Conservation (phyloP, 2,329 filamentous ascomycete species). For the Sarocladium kiliense region DNA sequence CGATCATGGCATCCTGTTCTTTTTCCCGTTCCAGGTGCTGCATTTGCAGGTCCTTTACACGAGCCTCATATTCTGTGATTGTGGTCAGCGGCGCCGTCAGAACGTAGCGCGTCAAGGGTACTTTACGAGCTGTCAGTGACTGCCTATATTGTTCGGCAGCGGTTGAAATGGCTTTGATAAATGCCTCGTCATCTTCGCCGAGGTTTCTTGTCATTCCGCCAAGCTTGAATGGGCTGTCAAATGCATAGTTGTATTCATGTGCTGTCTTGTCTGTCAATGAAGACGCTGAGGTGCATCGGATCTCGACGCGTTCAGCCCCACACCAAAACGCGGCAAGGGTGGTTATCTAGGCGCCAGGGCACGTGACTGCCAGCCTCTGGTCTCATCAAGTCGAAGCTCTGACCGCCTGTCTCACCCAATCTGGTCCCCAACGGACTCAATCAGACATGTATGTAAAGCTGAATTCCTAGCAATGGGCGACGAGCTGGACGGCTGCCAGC, state of each 20-base stretch:
- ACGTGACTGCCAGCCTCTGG: background rate
- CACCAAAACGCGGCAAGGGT: background rate
- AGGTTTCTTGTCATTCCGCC: background rate
- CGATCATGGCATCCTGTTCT: slow-evolving; percentile 1
- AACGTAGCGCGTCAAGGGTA: background rate
- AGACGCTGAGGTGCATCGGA: background rate
- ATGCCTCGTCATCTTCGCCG: background rate
- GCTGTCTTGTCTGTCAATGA: background rate
- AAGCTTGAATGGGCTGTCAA: background rate
- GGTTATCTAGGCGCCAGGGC: background rate
- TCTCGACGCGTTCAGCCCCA: background rate
- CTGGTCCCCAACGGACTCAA: too few relatives aligned
- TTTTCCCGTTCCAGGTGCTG: background rate
- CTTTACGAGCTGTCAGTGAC: background rate
- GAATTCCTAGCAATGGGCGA: too few relatives aligned
- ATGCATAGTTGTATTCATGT: background rate
- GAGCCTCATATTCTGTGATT: background rate
- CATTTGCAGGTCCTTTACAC: background rate
- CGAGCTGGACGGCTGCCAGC: too few relatives aligned
- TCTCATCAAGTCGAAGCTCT: background rate
- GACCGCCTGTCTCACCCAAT: too few relatives aligned
- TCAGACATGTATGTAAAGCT: too few relatives aligned
- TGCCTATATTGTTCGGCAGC: background rate
- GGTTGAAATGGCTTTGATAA: background rate
- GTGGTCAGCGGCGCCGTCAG: too few relatives aligned